These are phyloP conservation scores for Aspergillus saccharolyticus DNA, from an alignment of 495 filamentous ascomycete genomes.

Conservation along the genomic window DNA sequence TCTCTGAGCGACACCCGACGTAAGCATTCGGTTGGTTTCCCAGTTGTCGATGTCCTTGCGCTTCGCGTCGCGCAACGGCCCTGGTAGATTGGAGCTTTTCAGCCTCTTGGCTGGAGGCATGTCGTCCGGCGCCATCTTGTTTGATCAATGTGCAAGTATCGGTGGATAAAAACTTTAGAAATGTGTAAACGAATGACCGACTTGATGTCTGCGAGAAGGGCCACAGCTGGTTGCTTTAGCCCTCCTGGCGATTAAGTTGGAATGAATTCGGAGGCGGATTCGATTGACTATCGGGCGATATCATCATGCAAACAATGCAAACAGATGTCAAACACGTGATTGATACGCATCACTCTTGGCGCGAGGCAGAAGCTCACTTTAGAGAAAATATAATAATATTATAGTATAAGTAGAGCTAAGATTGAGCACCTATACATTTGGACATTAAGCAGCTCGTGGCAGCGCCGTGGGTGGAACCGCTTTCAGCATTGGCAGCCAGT, in stretches of 20 bases:
- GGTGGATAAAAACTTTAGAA: neutral
- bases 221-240: slow-evolving; percentile 3
- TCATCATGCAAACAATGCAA: slow-evolving; percentile 14
- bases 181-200: neutral
- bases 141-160: neutral
- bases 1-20: slow-evolving; percentile 89
- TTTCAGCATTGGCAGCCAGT: neutral
- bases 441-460: neutral
- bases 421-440: no score
- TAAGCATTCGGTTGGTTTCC: slow-evolving; percentile 98
- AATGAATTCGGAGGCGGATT: slow-evolving; percentile 6
- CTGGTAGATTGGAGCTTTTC: slow-evolving; percentile 38
- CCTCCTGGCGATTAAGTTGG: slow-evolving; percentile 8
- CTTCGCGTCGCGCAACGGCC: slow-evolving; percentile 50
- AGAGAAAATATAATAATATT: neutral
- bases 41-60: slow-evolving; percentile 95
- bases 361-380: neutral
- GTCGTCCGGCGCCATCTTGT: slow-evolving; percentile 35
- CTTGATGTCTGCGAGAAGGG: slow-evolving; percentile 8
- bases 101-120: slow-evolving; percentile 42
- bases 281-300: slow-evolving; percentile 8
- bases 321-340: neutral
- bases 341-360: neutral
- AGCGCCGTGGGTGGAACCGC: neutral
- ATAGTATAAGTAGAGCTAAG: neutral